These are phyloP conservation scores for Saccharomyces hybrid DNA, from an alignment of 1,139 yeast genomes.

Conservation along the genomic window DNA sequence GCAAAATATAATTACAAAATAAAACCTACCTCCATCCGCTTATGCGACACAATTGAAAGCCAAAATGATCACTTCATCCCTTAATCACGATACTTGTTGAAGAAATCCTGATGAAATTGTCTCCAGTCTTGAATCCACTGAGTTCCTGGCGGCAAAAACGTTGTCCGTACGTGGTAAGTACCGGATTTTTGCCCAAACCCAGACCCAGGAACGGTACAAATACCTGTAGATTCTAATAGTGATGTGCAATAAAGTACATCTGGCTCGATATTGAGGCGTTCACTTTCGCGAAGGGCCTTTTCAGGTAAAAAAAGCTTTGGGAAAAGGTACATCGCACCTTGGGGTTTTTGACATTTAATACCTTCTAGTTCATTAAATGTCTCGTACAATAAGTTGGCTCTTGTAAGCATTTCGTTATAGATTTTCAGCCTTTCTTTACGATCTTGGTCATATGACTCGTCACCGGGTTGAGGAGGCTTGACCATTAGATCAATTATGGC, in stretches of 20 bases:
- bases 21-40: neutral
- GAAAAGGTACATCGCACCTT: conserved; percentile 96
- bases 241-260: conserved; percentile 86
- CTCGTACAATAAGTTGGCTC: conserved; percentile 56
- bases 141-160: conserved; percentile 90
- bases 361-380: conserved; percentile 76
- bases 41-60: neutral
- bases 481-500: conserved; percentile 87
- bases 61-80: neutral
- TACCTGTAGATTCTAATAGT: conserved; percentile 77
- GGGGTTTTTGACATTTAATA: conserved; percentile 74
- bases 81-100: conserved; percentile 42
- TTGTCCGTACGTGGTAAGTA: conserved; percentile 87
- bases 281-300: conserved; percentile 57
- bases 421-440: conserved; percentile 54
- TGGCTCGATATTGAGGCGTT: conserved; percentile 45
- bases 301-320: conserved; percentile 63
- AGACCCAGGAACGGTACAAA: conserved; percentile 93
- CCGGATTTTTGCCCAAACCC: conserved; percentile 91
- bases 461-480: conserved; percentile 77
- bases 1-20: neutral
- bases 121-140: conserved; percentile 79
- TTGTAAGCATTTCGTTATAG: conserved; percentile 49
- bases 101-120: conserved; percentile 64
- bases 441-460: conserved; percentile 61